Conservation (phyloP, 2,329 filamentous ascomycete species). For the Nannizziopsis barbatae region DNA sequence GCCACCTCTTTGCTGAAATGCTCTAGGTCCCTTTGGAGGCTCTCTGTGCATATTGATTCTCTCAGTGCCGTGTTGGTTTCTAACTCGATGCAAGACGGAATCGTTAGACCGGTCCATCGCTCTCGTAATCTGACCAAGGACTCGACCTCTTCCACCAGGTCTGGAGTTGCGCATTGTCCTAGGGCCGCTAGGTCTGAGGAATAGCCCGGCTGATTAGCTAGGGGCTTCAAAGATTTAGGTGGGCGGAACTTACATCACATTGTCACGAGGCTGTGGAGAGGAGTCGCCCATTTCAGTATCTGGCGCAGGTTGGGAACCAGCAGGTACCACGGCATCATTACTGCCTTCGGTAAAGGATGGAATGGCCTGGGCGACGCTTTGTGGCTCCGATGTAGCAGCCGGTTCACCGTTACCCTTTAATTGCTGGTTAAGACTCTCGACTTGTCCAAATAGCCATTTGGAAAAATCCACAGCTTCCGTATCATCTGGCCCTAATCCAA, state of each 20-base stretch:
- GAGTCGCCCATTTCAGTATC: constrained; percentile 64
- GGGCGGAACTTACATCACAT: constrained; percentile 30
- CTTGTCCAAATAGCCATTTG: constrained; percentile 85
- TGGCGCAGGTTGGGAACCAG: constrained; percentile 25
- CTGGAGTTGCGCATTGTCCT: constrained; percentile 81
- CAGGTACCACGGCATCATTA: constrained; percentile 9
- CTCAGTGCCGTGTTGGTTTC: constrained; percentile 58
- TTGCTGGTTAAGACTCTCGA: constrained; percentile 55
- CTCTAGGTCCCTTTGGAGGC: constrained; percentile 60
- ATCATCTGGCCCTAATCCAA: constrained; percentile 72
- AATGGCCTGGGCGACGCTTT: constrained; percentile 22
- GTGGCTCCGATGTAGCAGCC: constrained; percentile 21
- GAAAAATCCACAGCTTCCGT: constrained; percentile 73
- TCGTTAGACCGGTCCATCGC: constrained; percentile 69
- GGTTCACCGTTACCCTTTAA: constrained; percentile 40
- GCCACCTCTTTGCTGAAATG: constrained; percentile 35
- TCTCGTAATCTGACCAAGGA: constrained; percentile 75
- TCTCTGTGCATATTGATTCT: constrained; percentile 73
- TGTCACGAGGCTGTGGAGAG: constrained; percentile 28
- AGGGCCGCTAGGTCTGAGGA: constrained; percentile 72
- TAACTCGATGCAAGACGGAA: constrained; percentile 67
- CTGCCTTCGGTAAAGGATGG: constrained; percentile 30
- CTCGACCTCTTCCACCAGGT: constrained; percentile 57
- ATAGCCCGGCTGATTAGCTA: not conserved
- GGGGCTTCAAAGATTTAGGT: too few species aligned